Evolutionary conservation across 257 asterid genomes (phyloP), one percentile per base, ranked within the genome.

Genomic region (Ilex asprella): DNA sequence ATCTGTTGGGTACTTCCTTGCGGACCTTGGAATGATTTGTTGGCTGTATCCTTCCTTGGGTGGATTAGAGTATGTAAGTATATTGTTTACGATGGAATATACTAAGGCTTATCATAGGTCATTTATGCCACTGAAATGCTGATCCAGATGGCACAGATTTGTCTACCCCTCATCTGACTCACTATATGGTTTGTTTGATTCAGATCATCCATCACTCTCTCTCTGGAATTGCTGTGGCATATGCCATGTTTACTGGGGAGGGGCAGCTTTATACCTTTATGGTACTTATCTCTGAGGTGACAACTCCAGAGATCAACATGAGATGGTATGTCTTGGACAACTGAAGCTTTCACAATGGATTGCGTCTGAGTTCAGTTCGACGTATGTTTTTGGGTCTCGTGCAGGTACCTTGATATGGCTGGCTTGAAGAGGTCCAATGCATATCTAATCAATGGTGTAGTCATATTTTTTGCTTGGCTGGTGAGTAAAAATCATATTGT

Each of bases 261-360:
- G 98, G 98, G 55, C 98, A 91, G 79, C 91, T 91, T 65, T 91
- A 91, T 83, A 91, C 98, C 11, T 88, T 86, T 81, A 91, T 91
- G 98, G 95, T 91, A 68, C 90, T 91, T 60, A 86, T 91, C 78
- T 91, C 98, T 39, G 96, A 91, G 84, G 75, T 83, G 58, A 91
- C 98, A 43, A 91, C 98, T 58, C 98, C 98, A 41, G 94, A 73
- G 82, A 83, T 91, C 80, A 91, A 91, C 79, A 64, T 91, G 81
- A 83, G 98, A 75, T 91, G 98, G 98, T 88, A 78, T 67, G 82
- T 64, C 50, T 57, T 51, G 66, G 27, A 43, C 59, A 51, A 56
- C 51, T 62, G 30, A 47, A 46, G 30, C 55, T 53, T 7, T 30
- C 14, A 9, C 30, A 32, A 31, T 51, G 54, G 10, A 4, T 49